Evolutionary conservation across 2,329 filamentous ascomycete species (phyloP).

Genomic region (Rutstroemia sp.): DNA sequence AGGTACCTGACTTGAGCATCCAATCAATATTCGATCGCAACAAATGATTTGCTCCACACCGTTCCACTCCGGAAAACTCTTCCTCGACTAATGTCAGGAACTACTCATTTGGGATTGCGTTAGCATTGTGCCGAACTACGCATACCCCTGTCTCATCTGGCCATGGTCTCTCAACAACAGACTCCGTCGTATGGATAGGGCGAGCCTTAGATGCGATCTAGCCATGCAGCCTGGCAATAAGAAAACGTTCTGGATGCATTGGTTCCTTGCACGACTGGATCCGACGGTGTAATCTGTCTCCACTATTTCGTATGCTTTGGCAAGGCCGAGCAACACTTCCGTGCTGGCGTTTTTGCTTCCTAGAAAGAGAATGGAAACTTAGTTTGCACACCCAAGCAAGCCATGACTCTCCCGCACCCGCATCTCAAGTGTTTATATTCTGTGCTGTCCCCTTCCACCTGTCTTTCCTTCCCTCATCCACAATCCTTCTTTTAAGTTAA

Average conservation of each 20-base stretch:
- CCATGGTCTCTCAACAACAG: neutral
- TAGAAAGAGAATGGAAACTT: neutral
- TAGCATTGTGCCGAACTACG: neutral
- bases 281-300: slow-evolving; percentile 1
- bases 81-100: neutral
- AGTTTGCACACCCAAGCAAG: neutral
- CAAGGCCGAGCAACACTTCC: neutral
- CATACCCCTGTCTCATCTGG: neutral
- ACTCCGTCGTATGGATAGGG: neutral
- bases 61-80: slow-evolving; percentile 2
- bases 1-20: neutral
- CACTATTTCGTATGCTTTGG: slow-evolving; percentile 1
- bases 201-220: neutral
- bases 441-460: neutral
- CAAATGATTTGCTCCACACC: neutral
- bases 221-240: slow-evolving; percentile 1
- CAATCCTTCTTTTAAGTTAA: neutral
- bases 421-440: neutral
- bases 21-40: slow-evolving; percentile 8
- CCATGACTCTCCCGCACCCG: neutral
- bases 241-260: slow-evolving; percentile 6
- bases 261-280: neutral
- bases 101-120: neutral
- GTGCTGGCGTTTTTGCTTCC: neutral
- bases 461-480: neutral